Evolutionary conservation across 768 basidiomycete genomes (phyloP), one percentile per base, ranked within the genome.

Genomic region (Mycena crocata): DNA sequence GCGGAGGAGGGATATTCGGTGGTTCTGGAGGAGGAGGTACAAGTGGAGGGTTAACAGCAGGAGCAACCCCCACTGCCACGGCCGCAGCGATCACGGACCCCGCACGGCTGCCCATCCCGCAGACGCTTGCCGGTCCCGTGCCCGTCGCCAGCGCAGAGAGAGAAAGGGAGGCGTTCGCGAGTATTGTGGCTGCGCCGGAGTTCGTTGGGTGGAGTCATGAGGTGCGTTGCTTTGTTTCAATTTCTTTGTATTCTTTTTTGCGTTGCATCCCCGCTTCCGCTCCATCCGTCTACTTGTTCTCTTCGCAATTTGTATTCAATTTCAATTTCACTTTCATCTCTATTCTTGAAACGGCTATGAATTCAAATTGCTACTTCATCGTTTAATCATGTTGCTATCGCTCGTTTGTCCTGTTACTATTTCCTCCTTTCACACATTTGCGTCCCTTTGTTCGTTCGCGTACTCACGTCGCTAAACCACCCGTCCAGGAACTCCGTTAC

Each of bases 131-230:
- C 15, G 59, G 76, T 39, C 76, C 72, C 40, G 34, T 63, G 0
- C 30, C 37, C 3, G 54, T 64, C n/a, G 32, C 46, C 26, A 46
- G n/a, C n/a, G n/a, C n/a, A n/a, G n/a, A n/a, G n/a, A n/a, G n/a
- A n/a, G 63, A 37, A 64, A n/a, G 35, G 32, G 45, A 81, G 50
- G 52, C 49, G 1, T 73, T 76, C 45, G 75, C 75, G 61, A 77
- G 72, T 42, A 76, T 83, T 31, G 70, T 76, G 4, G 77, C 75
- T 1, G 76, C 74, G 54, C 42, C 75, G 3, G 70, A 72, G 63
- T 81, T 73, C 52, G 56, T 34, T n/a, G 59, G 39, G 26, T 81
- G 75, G 48, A 79, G 77, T 39, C 77, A 70, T 64, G 79, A 81
- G 76, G 80, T 81, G 64, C 64, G 68, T 66, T 9, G n/a, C 45